A percentile compares a stretch with the other conserved stretches of the same genome.
Conservation (phyloP, 345 rosid genomes). For the Hirschfeldia incana region DNA sequence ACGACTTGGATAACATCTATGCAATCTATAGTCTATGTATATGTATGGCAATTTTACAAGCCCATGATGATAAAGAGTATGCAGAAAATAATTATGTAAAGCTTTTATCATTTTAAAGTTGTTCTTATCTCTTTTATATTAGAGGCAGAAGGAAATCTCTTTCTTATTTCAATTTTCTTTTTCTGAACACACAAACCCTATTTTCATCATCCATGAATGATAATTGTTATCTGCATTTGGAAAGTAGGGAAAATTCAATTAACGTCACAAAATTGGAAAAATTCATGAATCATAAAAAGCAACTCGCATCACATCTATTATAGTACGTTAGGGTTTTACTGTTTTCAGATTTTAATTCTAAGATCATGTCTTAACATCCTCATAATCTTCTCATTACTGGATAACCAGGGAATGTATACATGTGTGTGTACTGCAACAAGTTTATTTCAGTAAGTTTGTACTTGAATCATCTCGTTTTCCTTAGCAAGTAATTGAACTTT, state of each 20-base stretch:
- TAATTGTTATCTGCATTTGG: slow-evolving; percentile 14
- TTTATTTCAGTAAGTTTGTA: not conserved
- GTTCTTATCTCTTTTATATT: slow-evolving; percentile 34
- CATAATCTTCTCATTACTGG: not conserved
- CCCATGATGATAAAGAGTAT: slow-evolving; percentile 20
- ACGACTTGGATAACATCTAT: slow-evolving; percentile 5
- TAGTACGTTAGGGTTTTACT: not conserved
- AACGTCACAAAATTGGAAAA: slow-evolving; percentile 19
- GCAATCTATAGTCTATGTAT: not conserved
- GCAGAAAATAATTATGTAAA: not conserved
- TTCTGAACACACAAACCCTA: slow-evolving; percentile 25
- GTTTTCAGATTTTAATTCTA: not conserved
- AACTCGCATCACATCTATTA: not conserved
- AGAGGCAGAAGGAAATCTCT: slow-evolving; percentile 13
- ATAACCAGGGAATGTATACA: not conserved
- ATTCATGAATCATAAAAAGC: slow-evolving; percentile 20
- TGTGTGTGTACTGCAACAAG: not conserved
- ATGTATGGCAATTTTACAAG: not conserved
- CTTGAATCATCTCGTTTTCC: not conserved
- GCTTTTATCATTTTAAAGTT: not conserved
- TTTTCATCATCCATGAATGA: slow-evolving; percentile 22
- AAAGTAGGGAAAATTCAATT: slow-evolving; percentile 18
- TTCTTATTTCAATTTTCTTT: slow-evolving; percentile 20
- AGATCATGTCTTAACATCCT: not conserved
- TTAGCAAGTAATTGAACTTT: not conserved